Percentiles rank a stretch among this genome's conserved stretches.
Evolutionary conservation across 352 stramenopile genomes (phyloP).

Genomic region (Phytophthora sansomeana): DNA sequence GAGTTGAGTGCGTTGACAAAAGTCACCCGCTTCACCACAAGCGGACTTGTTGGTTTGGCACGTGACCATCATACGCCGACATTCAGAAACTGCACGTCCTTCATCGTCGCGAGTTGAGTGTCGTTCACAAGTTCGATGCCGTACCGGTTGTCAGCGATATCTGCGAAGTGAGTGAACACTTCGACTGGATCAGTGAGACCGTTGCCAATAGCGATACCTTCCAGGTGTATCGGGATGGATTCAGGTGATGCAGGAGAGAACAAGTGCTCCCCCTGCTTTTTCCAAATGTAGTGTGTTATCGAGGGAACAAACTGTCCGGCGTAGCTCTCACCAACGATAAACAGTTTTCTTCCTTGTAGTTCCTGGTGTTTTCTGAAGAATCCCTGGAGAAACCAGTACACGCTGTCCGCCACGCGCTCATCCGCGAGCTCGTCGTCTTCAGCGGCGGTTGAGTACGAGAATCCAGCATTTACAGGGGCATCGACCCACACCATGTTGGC

Average conservation of each 20-base stretch:
- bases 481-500: slow-evolving; percentile 69
- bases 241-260: neutral
- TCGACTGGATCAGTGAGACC: slow-evolving; percentile 28
- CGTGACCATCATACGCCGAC: slow-evolving; percentile 24
- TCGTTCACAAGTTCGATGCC: slow-evolving; percentile 45
- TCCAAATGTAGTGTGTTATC: slow-evolving; percentile 51
- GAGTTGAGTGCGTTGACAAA: slow-evolving; percentile 50
- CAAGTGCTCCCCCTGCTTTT: slow-evolving; percentile 26
- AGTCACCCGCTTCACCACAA: slow-evolving; percentile 35
- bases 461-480: slow-evolving; percentile 49
- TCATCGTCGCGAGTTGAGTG: slow-evolving; percentile 33
- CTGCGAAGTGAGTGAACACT: slow-evolving; percentile 30
- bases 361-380: slow-evolving; percentile 59
- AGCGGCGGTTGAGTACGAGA: slow-evolving; percentile 39
- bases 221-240: slow-evolving; percentile 42
- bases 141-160: slow-evolving; percentile 64
- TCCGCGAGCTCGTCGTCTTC: slow-evolving; percentile 47
- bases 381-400: slow-evolving; percentile 65
- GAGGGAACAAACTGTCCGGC: slow-evolving; percentile 63
- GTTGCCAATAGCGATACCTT: slow-evolving; percentile 59
- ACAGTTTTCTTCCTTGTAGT: slow-evolving; percentile 52
- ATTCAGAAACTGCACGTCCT: slow-evolving; percentile 27
- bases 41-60: slow-evolving; percentile 28
- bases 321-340: slow-evolving; percentile 66
- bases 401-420: slow-evolving; percentile 51